A percentile compares a stretch with the other conserved stretches of the same genome.
Conservation (phyloP, 768 basidiomycete genomes). For the Boletus fagicola region DNA sequence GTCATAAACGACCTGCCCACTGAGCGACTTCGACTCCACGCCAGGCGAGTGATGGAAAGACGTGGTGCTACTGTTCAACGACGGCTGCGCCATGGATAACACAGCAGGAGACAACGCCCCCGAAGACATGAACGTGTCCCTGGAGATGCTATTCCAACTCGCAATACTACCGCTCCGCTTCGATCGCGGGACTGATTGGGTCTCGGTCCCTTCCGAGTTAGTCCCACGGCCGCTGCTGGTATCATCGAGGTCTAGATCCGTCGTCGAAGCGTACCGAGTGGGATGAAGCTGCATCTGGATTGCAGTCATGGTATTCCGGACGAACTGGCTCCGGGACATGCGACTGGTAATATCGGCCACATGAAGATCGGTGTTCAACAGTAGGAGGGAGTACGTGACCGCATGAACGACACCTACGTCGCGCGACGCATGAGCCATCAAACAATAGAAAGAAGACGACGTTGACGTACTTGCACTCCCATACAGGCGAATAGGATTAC, state of each 20-base stretch:
- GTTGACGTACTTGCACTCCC: constrained; percentile 73
- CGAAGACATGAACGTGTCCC: constrained; percentile 50
- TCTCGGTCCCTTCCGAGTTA: constrained; percentile 59
- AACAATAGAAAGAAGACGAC: not conserved
- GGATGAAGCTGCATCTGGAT: constrained; percentile 78
- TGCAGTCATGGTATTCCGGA: constrained; percentile 85
- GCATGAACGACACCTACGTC: constrained; percentile 86
- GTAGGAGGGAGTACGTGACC: constrained; percentile 85
- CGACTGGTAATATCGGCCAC: constrained; percentile 84
- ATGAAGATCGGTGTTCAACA: constrained; percentile 97
- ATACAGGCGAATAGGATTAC: constrained; percentile 78
- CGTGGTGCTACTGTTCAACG: constrained; percentile 59
- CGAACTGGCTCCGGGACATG: constrained; percentile 92
- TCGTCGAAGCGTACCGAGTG: constrained; percentile 49
- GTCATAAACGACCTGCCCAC: constrained; percentile 46
- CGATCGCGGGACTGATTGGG: constrained; percentile 43
- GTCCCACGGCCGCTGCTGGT: constrained; percentile 55
- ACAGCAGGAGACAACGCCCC: constrained; percentile 35
- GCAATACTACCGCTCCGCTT: constrained; percentile 83
- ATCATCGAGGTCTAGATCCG: constrained; percentile 69
- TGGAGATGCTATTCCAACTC: constrained; percentile 79
- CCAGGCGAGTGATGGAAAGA: constrained; percentile 56
- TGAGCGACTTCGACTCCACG: constrained; percentile 37
- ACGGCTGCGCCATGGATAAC: constrained; percentile 36
- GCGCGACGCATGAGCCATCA: constrained; percentile 2